Conservation (phyloP, 345 rosid genomes). For the Orychophragmus violaceus region DNA sequence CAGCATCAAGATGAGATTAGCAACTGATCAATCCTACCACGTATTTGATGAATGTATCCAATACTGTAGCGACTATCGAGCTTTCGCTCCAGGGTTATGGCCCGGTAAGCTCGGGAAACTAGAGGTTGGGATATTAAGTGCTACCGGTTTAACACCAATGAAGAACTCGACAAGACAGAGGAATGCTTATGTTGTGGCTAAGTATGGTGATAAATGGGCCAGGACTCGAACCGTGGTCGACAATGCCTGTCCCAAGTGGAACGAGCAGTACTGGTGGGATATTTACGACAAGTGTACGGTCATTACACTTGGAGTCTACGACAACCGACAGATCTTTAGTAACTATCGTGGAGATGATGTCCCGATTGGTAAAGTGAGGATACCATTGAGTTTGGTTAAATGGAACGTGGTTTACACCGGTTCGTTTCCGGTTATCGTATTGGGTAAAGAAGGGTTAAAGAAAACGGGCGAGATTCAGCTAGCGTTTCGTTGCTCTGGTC, state of each 20-base stretch:
- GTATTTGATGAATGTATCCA: slow-evolving; percentile 3
- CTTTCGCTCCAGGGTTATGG: slow-evolving; percentile 21
- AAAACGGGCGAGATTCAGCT: slow-evolving; percentile 15
- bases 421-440: not conserved
- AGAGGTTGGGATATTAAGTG: slow-evolving; percentile 17
- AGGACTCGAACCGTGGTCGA: slow-evolving; percentile 24
- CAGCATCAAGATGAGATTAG: slow-evolving; percentile 17
- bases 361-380: slow-evolving; percentile 21
- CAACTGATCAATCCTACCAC: slow-evolving; percentile 26
- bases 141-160: not conserved
- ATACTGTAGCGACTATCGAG: slow-evolving; percentile 17
- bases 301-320: slow-evolving; percentile 16
- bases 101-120: not conserved
- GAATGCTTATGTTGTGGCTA: slow-evolving; percentile 12
- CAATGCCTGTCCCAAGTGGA: slow-evolving; percentile 9
- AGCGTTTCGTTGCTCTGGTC: not conserved
- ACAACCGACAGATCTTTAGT: not conserved
- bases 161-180: not conserved
- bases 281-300: slow-evolving; percentile 8
- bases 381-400: not conserved
- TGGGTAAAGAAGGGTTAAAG: slow-evolving; percentile 3
- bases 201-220: slow-evolving; percentile 25
- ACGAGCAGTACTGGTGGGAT: slow-evolving; percentile 23
- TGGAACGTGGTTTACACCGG: not conserved
- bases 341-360: not conserved